A percentile compares a stretch with the other conserved stretches of the same genome.
Conservation (phyloP, 306 rosid species). For the Fagus sylvatica region DNA sequence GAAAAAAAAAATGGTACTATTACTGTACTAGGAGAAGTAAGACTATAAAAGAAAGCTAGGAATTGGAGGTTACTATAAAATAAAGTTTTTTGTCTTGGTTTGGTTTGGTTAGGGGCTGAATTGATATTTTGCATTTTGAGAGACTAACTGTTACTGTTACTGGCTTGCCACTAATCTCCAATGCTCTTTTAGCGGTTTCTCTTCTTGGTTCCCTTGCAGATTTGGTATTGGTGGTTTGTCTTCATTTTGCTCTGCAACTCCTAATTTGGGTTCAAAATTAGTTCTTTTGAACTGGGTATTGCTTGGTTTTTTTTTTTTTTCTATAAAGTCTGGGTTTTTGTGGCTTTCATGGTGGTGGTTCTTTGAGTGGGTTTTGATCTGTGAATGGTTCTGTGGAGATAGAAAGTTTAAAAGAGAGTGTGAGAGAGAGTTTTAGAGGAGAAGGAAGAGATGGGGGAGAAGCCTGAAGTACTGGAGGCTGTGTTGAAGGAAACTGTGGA, state of each 20-base stretch:
- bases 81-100: too few relatives aligned
- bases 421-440: neutral
- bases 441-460: constrained; percentile 59
- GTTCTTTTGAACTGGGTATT: constrained; percentile 38
- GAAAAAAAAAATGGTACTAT: too few relatives aligned
- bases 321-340: constrained; percentile 13
- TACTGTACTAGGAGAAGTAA: too few relatives aligned
- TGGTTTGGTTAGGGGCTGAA: neutral
- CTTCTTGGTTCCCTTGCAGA: constrained; percentile 19
- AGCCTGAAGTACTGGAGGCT: constrained; percentile 83
- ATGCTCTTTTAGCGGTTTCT: constrained; percentile 31
- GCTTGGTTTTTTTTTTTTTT: constrained; percentile 17
- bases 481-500: constrained; percentile 95
- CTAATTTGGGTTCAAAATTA: constrained; percentile 25
- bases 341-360: constrained; percentile 28
- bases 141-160: constrained; percentile 28
- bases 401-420: constrained; percentile 30
- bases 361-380: constrained; percentile 27
- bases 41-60: too few relatives aligned
- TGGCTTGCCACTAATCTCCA: constrained; percentile 17
- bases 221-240: constrained; percentile 24
- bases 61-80: too few relatives aligned
- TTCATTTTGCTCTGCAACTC: constrained; percentile 26
- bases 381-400: constrained; percentile 49
- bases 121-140: constrained; percentile 1